Percentiles rank a stretch among this genome's conserved stretches.
phyloP scores from a whole-genome alignment of 2,329 filamentous ascomycete species.

The Penicillium sp. region DNA sequence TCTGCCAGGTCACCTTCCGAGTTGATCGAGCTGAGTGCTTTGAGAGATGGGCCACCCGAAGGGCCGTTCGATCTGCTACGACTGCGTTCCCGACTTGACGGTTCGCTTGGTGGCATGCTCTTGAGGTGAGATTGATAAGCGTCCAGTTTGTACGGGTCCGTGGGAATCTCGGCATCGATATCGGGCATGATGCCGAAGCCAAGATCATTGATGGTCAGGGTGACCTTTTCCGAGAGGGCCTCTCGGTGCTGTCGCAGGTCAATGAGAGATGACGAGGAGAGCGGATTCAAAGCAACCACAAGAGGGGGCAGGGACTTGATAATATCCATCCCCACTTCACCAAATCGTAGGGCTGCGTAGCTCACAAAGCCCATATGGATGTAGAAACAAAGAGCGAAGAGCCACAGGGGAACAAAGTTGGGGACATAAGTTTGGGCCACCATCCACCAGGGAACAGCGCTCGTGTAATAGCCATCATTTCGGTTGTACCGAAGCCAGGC shows the following conservation, averaged over 20 bases:
- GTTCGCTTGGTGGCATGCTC: slow-evolving; percentile 19
- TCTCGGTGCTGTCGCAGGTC: slow-evolving; percentile 65
- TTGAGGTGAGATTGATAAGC: slow-evolving; percentile 23
- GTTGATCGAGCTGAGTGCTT: slow-evolving; percentile 60
- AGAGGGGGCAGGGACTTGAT: slow-evolving; percentile 85
- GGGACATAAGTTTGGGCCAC: slow-evolving; percentile 53
- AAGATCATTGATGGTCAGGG: slow-evolving; percentile 82
- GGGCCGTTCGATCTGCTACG: slow-evolving; percentile 56
- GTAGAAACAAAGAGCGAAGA: slow-evolving; percentile 65
- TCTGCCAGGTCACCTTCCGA: slow-evolving; percentile 68
- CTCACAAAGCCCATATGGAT: slow-evolving; percentile 78
- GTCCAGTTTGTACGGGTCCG: slow-evolving; percentile 36
- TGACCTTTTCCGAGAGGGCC: slow-evolving; percentile 70
- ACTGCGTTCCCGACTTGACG: slow-evolving; percentile 60
- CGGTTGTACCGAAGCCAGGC: slow-evolving; percentile 72
- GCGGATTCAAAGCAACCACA: slow-evolving; percentile 73
- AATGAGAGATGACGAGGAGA: slow-evolving; percentile 72
- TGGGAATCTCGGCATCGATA: slow-evolving; percentile 69
- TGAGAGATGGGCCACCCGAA: slow-evolving; percentile 54
- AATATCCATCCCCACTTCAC: slow-evolving; percentile 95
- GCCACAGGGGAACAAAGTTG: slow-evolving; percentile 67
- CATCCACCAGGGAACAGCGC: slow-evolving; percentile 17
- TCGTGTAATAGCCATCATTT: slow-evolving; percentile 54
- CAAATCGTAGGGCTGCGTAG: slow-evolving; percentile 83
- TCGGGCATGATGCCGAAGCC: slow-evolving; percentile 91